Evolutionary conservation across 2,329 filamentous ascomycete species (phyloP).

Genomic region (Diaporthe caulivora): DNA sequence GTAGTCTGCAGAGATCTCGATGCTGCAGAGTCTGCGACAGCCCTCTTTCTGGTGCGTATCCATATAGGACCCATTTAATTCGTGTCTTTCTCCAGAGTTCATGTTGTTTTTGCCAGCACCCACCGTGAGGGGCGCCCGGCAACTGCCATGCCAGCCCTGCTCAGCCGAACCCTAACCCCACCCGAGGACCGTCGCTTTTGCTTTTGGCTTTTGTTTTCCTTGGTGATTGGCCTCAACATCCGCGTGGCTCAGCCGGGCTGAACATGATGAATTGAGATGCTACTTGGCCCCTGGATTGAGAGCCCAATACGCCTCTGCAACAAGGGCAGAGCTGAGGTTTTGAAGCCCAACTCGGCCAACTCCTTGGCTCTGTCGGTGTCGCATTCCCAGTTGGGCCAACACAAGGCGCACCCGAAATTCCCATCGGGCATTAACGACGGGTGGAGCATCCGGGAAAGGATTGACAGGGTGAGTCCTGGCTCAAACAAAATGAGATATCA

Average conservation of each 20-base stretch:
- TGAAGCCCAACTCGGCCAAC: constrained; percentile 34
- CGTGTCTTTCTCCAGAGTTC: constrained; percentile 19
- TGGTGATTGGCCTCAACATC: background rate
- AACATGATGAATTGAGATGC: background rate
- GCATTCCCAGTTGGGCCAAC: constrained; percentile 37
- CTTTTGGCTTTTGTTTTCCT: background rate
- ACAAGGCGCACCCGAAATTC: constrained; percentile 38
- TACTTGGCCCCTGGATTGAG: background rate
- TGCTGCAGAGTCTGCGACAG: constrained; percentile 13
- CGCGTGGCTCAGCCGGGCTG: background rate
- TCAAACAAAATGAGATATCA: constrained; percentile 36
- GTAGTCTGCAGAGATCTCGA: constrained; percentile 8
- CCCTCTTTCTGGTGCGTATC: constrained; percentile 7
- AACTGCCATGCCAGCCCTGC: background rate
- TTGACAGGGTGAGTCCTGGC: constrained; percentile 33
- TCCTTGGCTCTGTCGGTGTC: constrained; percentile 36
- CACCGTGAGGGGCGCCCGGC: background rate
- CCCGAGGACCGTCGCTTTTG: background rate
- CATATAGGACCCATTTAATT: constrained; percentile 29
- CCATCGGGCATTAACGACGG: constrained; percentile 39
- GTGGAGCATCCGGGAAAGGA: constrained; percentile 37
- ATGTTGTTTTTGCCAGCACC: constrained; percentile 27
- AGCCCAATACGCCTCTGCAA: background rate
- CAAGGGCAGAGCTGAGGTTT: constrained; percentile 2
- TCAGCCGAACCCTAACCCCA: constrained; percentile 16